Evolutionary conservation across 75 land plant species (phyloP).

Genomic region (Selaginella tamariscina): DNA sequence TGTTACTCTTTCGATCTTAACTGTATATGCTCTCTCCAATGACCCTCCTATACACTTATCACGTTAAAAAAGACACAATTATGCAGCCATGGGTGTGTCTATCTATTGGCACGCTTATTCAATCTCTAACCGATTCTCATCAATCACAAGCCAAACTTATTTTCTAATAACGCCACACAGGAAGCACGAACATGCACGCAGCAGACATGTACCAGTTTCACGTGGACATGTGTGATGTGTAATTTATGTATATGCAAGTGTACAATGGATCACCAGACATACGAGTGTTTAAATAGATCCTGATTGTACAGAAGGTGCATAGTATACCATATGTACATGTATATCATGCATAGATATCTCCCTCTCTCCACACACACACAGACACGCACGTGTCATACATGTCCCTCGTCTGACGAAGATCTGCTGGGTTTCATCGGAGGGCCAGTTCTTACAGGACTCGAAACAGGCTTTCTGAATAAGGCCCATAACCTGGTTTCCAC

Average conservation of each 20-base stretch:
- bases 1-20: slow-evolving; percentile 4
- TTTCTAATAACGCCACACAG: no score
- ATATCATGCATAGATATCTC: not conserved
- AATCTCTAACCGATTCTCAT: no score
- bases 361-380: no score
- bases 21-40: slow-evolving; percentile 5
- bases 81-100: no score
- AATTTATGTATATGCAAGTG: no score
- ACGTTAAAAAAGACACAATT: not conserved
- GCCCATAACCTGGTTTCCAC: slow-evolving; percentile 43
- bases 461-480: slow-evolving; percentile 33
- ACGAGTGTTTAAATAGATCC: no score
- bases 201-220: slow-evolving; percentile 11
- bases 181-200: slow-evolving; percentile 46
- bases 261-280: no score
- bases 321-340: not conserved
- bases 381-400: not conserved
- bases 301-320: not conserved
- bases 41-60: not conserved
- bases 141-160: no score
- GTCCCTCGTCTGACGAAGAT: not conserved
- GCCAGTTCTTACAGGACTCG: slow-evolving; percentile 9
- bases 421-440: slow-evolving; percentile 20
- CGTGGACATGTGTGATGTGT: no score
- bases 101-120: no score